phyloP scores from a whole-genome alignment of 73 alveolate species.

The Uronychia binucleata region DNA sequence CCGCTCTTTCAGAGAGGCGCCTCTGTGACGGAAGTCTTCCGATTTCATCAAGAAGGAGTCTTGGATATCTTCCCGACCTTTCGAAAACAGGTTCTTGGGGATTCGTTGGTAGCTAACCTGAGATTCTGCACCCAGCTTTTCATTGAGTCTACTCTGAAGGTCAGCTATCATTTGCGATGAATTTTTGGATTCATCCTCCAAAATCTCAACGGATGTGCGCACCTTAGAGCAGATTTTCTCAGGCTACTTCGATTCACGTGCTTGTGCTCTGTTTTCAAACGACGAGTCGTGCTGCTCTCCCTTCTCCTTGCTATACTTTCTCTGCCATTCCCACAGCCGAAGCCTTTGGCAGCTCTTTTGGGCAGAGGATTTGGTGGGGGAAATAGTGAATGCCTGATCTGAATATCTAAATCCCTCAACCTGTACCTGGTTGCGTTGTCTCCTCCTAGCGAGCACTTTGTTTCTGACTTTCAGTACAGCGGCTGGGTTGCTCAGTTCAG shows the following conservation, averaged over 20 bases:
- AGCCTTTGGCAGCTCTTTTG: no score
- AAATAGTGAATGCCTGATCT: neutral
- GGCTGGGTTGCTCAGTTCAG: neutral
- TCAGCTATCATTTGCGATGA: no score
- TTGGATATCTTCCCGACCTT: neutral
- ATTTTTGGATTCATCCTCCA: no score
- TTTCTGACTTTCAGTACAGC: neutral
- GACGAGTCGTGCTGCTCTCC: neutral
- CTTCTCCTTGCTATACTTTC: neutral
- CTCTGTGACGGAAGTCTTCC: neutral
- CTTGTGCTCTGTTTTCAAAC: neutral
- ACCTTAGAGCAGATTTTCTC: no score
- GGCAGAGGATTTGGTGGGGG: neutral
- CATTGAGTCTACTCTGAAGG: neutral
- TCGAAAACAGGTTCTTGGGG: neutral
- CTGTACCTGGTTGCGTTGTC: neutral
- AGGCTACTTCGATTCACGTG: neutral
- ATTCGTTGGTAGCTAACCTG: no score
- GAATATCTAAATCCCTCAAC: neutral
- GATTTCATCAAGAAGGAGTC: neutral
- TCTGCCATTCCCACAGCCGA: no score
- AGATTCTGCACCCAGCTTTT: neutral
- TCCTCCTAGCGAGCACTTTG: neutral
- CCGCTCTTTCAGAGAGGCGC: neutral
- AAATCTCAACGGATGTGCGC: no score